A percentile compares a stretch with the other conserved stretches of the same genome.
phyloP scores from a whole-genome alignment of 2,329 filamentous ascomycete species.

The Xylaria polymorpha region DNA sequence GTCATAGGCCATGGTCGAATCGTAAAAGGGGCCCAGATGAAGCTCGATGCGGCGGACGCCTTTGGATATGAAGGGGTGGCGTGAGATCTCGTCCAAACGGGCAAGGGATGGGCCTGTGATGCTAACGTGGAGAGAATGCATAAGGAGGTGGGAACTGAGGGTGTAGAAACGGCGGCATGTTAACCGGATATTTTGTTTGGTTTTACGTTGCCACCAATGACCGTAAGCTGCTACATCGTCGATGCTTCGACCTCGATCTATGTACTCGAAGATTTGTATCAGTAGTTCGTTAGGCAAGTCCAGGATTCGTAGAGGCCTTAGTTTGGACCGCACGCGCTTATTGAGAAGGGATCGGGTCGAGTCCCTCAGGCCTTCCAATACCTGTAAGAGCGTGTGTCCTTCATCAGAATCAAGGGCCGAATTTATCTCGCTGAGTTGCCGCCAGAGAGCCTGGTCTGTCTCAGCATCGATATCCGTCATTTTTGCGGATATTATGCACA shows the following conservation, averaged over 20 bases:
- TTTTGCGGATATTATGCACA: background rate
- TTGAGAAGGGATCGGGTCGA: background rate
- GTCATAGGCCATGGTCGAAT: background rate
- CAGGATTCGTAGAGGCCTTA: slow-evolving; percentile 10
- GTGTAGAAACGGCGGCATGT: slow-evolving; percentile 38
- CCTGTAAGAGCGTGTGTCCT: background rate
- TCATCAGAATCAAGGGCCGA: background rate
- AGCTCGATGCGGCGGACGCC: slow-evolving; percentile 29
- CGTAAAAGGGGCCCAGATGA: background rate
- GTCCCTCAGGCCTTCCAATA: background rate
- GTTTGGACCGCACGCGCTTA: background rate
- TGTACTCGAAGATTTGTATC: slow-evolving; percentile 19
- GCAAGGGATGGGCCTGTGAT: slow-evolving; percentile 32
- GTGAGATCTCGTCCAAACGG: slow-evolving; percentile 37
- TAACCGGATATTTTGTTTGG: slow-evolving; percentile 30
- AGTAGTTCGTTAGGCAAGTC: slow-evolving; percentile 33
- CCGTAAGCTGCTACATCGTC: no score
- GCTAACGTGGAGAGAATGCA: slow-evolving; percentile 28
- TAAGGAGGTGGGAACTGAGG: slow-evolving; percentile 40
- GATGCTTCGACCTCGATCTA: background rate
- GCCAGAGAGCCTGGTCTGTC: background rate
- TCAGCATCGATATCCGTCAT: background rate
- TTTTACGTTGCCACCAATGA: no score
- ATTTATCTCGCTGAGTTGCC: background rate
- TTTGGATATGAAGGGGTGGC: slow-evolving; percentile 35